These are phyloP conservation scores for Linderniella brevidens DNA, from an alignment of 257 asterid species.

Conservation along the genomic window DNA sequence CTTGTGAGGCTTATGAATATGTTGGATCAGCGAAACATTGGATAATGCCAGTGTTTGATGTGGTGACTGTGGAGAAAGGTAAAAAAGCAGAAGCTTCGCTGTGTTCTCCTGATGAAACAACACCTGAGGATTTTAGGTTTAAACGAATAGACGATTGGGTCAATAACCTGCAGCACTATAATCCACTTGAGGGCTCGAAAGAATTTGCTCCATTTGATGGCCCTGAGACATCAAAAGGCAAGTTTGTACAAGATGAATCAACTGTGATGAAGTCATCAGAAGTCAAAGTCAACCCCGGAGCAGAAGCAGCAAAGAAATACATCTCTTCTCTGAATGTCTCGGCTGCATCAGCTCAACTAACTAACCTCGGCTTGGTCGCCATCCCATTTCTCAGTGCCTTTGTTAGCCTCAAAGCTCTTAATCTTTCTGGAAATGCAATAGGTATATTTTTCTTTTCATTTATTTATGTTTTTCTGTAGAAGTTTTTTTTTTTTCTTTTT, in stretches of 20 bases:
- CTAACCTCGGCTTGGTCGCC: conserved; percentile 73
- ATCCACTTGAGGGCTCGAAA: conserved; percentile 34
- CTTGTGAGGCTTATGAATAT: conserved; percentile 30
- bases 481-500: not conserved
- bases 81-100: conserved; percentile 23
- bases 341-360: conserved; percentile 72
- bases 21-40: conserved; percentile 66
- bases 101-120: conserved; percentile 30
- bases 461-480: not conserved
- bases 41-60: conserved; percentile 55
- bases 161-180: conserved; percentile 49
- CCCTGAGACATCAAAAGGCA: conserved; percentile 14
- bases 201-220: conserved; percentile 22
- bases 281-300: conserved; percentile 39
- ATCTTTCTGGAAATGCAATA: conserved; percentile 83
- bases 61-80: conserved; percentile 22
- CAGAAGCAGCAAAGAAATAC: conserved; percentile 72
- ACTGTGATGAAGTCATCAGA: conserved; percentile 30
- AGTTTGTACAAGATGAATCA: conserved; percentile 19
- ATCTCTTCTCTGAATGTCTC: conserved; percentile 57
- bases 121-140: conserved; percentile 44
- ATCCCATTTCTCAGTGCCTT: conserved; percentile 84
- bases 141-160: conserved; percentile 92
- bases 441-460: conserved; percentile 29
- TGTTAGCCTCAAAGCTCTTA: conserved; percentile 64